Evolutionary conservation across 352 stramenopile species (phyloP).

Genomic region (Thalassiosira mediterranea): DNA sequence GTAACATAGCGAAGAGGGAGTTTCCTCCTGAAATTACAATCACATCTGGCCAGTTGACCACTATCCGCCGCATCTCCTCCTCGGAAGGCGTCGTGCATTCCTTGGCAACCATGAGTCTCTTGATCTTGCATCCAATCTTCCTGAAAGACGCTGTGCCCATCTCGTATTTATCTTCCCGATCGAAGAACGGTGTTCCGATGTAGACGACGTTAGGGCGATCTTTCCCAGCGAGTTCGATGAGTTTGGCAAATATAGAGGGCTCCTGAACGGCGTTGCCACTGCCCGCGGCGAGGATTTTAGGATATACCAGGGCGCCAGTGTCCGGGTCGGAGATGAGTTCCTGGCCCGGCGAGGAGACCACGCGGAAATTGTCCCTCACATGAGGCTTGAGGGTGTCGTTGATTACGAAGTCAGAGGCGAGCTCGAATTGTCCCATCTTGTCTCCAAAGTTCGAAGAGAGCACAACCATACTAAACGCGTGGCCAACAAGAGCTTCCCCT

Average conservation of each 20-base stretch:
- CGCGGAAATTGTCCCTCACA: slow-evolving; percentile 19
- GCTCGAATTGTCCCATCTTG: too few relatives aligned
- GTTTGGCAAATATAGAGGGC: slow-evolving; percentile 27
- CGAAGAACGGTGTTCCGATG: slow-evolving; percentile 51
- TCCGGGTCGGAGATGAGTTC: slow-evolving; percentile 12
- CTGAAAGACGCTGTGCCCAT: slow-evolving; percentile 27
- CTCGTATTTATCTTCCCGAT: slow-evolving; percentile 41
- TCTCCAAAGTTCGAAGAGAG: too few relatives aligned
- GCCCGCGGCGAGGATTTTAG: slow-evolving; percentile 47
- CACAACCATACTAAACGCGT: too few relatives aligned
- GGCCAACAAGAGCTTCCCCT: too few relatives aligned
- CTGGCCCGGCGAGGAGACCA: slow-evolving; percentile 7
- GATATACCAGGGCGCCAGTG: slow-evolving; percentile 11
- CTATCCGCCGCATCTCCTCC: slow-evolving; percentile 48
- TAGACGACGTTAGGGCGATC: slow-evolving; percentile 46
- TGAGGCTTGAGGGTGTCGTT: slow-evolving; percentile 30
- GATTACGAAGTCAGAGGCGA: slow-evolving; percentile 31
- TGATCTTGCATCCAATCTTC: slow-evolving; percentile 35
- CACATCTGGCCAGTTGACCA: slow-evolving; percentile 64
- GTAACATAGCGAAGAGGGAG: slow-evolving; percentile 78
- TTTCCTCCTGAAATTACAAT: slow-evolving; percentile 81
- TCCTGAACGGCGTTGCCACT: slow-evolving; percentile 18
- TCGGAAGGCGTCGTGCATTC: slow-evolving; percentile 16
- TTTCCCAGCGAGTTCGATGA: slow-evolving; percentile 33
- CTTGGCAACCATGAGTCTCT: slow-evolving; percentile 33